Evolutionary conservation across 306 rosid genomes (phyloP), one percentile per base, ranked within the genome.

Genomic region (Citrullus amarus): DNA sequence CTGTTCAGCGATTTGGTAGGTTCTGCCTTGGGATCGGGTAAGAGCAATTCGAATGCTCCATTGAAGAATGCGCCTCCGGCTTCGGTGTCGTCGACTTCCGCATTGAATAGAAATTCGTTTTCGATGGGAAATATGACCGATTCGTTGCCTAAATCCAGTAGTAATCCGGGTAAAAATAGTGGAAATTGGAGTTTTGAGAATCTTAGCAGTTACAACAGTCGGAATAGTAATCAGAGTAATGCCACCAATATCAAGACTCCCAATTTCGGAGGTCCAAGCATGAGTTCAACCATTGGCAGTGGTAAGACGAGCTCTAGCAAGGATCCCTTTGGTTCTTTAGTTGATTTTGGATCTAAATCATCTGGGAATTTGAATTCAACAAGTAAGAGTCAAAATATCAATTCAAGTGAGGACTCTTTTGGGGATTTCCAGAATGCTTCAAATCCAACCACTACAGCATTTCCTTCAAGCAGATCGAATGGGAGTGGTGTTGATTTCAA

Each of bases 271-370:
- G 95, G 95, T 79, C 79, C 94, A 28, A 84, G 55, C 54, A 83
- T 80, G 86, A 63, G 80, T 41, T 67, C 68, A n/a, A 11, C 67
- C 32, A 12, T 12, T n/a, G 76, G 81, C n/a, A 55, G 76, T 70
- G 70, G 56, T 16, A 93, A 90, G 69, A 79, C 81, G 57, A 81
- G 83, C 84, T 85, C 89, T 58, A 88, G 61, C 62, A 86, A 85
- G 32, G 99, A 96, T 82, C 99, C 97, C 9, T 96, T 96, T 87
- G 91, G 89, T 82, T 91, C 96, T 79, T 88, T 96, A 84, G 80
- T 85, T 79, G 90, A 93, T 82, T 84, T 96, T 80, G 92, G 93
- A 75, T 82, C 92, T 36, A 92, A 91, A 75, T 89, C 84, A 79
- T 75, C 93, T 6, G 88, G 78, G 76, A 77, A 81, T 76, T 83